These are phyloP conservation scores for Chaetothyriales sp. DNA, from an alignment of 2,329 filamentous ascomycete species.

Conservation along the genomic window DNA sequence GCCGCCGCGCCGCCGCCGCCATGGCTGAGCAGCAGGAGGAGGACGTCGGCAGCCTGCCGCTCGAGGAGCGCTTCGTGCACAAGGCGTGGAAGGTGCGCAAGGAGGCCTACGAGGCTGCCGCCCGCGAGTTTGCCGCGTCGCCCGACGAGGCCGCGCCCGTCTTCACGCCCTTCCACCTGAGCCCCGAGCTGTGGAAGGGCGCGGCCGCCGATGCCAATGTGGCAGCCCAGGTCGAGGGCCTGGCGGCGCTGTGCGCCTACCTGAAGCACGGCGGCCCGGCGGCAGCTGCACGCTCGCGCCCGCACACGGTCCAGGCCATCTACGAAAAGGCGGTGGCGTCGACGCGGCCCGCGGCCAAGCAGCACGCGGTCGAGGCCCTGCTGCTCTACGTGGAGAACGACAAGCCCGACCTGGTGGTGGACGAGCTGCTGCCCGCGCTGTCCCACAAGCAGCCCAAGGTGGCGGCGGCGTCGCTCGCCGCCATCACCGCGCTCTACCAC, in stretches of 20 bases:
- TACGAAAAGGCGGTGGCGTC: slow-evolving; percentile 85
- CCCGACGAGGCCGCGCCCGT: slow-evolving; percentile 73
- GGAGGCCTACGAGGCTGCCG: slow-evolving; percentile 81
- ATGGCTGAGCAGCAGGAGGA: slow-evolving; percentile 29
- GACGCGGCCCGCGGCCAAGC: slow-evolving; percentile 76
- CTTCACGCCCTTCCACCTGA: slow-evolving; percentile 76
- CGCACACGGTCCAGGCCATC: slow-evolving; percentile 60
- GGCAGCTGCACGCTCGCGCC: slow-evolving; percentile 53
- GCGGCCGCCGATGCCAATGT: slow-evolving; percentile 92
- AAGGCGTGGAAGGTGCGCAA: slow-evolving; percentile 94
- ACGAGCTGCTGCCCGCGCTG: slow-evolving; percentile 72
- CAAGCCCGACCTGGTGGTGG: slow-evolving; percentile 68
- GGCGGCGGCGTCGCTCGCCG: slow-evolving; percentile 59
- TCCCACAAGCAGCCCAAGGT: slow-evolving; percentile 87
- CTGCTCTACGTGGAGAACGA: slow-evolving; percentile 85
- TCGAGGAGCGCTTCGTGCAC: slow-evolving; percentile 30
- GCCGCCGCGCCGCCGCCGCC: slow-evolving; percentile 6
- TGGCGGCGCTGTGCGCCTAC: slow-evolving; percentile 78
- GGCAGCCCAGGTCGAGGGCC: slow-evolving; percentile 85
- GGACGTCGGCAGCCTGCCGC: slow-evolving; percentile 31
- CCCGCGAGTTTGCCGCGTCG: slow-evolving; percentile 71
- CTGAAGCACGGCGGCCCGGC: slow-evolving; percentile 79
- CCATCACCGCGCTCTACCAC: slow-evolving; percentile 73
- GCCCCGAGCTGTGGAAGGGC: slow-evolving; percentile 77
- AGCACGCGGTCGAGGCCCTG: slow-evolving; percentile 71